Conservation (phyloP, 2,329 filamentous ascomycete genomes). For the Fusarium sp. region DNA sequence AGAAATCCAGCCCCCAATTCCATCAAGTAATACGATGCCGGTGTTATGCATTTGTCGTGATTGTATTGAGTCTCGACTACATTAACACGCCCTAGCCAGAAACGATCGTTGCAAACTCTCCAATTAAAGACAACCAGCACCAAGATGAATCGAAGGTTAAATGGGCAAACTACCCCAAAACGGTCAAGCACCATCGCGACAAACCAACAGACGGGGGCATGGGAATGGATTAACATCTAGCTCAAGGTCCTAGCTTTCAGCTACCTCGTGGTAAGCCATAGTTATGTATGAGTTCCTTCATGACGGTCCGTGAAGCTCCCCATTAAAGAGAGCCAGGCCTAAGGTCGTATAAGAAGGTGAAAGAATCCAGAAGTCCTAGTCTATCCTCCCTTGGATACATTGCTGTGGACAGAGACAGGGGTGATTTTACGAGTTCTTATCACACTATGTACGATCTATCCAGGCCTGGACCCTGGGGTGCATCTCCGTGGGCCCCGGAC, state of each 20-base stretch:
- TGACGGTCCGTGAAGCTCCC: neutral
- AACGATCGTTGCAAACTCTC: constrained; percentile 21
- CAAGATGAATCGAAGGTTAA: constrained; percentile 27
- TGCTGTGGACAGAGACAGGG: constrained; percentile 3
- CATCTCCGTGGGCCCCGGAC: neutral
- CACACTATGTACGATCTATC: neutral
- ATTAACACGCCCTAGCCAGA: constrained; percentile 9
- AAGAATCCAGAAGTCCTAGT: neutral
- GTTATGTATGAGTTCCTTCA: neutral
- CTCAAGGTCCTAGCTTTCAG: constrained; percentile 1
- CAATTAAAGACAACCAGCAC: constrained; percentile 14
- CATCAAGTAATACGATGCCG: constrained; percentile 6
- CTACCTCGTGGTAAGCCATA: neutral
- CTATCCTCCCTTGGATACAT: neutral
- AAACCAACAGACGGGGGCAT: constrained; percentile 7
- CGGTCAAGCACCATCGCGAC: constrained; percentile 22
- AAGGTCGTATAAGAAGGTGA: neutral
- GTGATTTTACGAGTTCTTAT: no score
- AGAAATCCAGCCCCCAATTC: neutral
- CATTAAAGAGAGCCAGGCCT: neutral
- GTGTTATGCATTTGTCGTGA: constrained; percentile 11
- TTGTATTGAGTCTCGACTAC: constrained; percentile 14
- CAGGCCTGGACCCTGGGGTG: neutral
- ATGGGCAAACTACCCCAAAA: constrained; percentile 14
- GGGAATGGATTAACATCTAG: neutral